Evolutionary conservation across 2,329 filamentous ascomycete species (phyloP), one percentile per base, ranked within the genome.

Genomic region (Aspergillus uvarum): DNA sequence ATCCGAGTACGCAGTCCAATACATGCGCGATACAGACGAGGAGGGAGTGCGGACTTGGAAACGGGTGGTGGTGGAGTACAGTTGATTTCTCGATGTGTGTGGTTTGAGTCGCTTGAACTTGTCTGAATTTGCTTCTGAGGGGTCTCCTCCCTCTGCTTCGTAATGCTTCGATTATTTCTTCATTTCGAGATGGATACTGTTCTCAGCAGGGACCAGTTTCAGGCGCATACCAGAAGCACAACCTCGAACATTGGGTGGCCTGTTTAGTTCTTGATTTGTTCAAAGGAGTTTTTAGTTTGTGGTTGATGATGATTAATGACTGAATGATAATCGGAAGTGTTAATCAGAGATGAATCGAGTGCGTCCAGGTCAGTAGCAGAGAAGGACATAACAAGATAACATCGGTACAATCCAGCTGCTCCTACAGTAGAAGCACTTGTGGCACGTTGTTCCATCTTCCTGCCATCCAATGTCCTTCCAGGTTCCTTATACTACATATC

Each of bases 1-100:
- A 59, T 69, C 68, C 47, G 72, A 60, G 14, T 68, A 76, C 57
- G 66, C 68, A 4, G 65, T 72, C n/a, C 70, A 75, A 53, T 60
- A 72, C 51, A 66, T 76, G 60, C 66, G 64, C 11, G 68, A 74
- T 51, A 64, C 61, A 24, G 73, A 75, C 55, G 63, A 60, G 21
- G 66, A 73, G 16, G 73, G 73, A 10, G 58, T 62, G 24, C 70
- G 73, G 22, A 72, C 67, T 29, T 77, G 73, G 70, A 70, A 67
- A 60, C 67, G 76, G 24, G 65, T 72, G 48, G 69, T 76, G 51
- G 61, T 76, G 11, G 74, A 78, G 57, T 77, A 76, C 60, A 70
- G 63, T 44, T 77, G 65, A 66, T 42, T 42, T 21, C 52, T 38
- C 29, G 48, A 47, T 47, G 22, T 47, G 29, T 53, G 19, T 22